Evolutionary conservation across 2,329 filamentous ascomycete genomes (phyloP).

Genomic region (Penicillium sp.): DNA sequence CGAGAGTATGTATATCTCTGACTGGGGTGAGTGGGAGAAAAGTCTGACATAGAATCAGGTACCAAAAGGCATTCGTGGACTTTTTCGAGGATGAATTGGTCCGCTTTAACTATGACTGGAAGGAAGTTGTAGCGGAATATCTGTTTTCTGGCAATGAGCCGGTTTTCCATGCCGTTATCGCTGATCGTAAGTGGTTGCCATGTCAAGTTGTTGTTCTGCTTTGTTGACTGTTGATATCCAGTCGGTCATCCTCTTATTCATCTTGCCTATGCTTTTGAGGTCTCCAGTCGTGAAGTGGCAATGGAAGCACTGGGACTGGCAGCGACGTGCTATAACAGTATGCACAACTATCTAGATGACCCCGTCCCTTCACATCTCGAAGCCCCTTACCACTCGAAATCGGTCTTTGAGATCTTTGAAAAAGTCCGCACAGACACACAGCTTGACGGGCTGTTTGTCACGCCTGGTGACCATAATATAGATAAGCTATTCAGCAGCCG

Average conservation of each 20-base stretch:
- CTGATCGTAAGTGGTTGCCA: constrained; percentile 58
- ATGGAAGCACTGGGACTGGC: constrained; percentile 79
- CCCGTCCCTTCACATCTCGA: constrained; percentile 59
- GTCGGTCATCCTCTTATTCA: constrained; percentile 92
- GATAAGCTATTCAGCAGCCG: constrained; percentile 61
- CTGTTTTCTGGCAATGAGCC: constrained; percentile 64
- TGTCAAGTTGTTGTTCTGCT: not conserved
- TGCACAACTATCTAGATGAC: constrained; percentile 64
- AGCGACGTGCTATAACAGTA: constrained; percentile 52
- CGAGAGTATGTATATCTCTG: constrained; percentile 46
- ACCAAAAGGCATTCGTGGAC: constrained; percentile 86
- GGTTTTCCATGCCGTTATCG: constrained; percentile 71
- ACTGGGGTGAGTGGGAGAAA: too few relatives aligned
- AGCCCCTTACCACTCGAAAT: constrained; percentile 54
- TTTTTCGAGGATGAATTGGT: constrained; percentile 93
- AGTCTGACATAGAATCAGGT: constrained; percentile 43
- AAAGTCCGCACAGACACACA: constrained; percentile 62
- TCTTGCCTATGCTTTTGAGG: constrained; percentile 85
- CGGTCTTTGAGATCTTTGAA: constrained; percentile 64
- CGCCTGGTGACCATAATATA: constrained; percentile 58
- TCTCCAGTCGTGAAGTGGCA: constrained; percentile 75
- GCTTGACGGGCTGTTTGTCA: constrained; percentile 61
- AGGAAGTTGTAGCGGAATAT: constrained; percentile 66
- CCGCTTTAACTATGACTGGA: constrained; percentile 74
- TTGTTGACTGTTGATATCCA: constrained; percentile 38